These are phyloP conservation scores for Aspergillus hortae DNA, from an alignment of 2,329 filamentous ascomycete species.

Conservation along the genomic window DNA sequence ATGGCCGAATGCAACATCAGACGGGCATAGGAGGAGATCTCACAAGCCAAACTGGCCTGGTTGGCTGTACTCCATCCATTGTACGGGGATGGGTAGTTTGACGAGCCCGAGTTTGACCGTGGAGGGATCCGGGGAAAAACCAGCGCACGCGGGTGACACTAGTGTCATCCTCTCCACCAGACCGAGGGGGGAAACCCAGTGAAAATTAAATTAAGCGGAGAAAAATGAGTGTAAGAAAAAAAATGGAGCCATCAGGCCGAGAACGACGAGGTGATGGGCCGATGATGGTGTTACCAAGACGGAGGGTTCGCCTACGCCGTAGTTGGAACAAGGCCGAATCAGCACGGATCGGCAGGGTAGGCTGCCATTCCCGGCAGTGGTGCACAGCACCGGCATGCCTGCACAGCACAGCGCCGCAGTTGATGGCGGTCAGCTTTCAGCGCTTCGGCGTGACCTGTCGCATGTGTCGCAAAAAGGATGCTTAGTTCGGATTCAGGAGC, in stretches of 20 bases:
- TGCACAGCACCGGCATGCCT: neutral
- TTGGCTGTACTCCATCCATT: neutral
- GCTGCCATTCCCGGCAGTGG: constrained; percentile 11
- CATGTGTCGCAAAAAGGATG: neutral
- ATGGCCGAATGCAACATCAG: constrained; percentile 12
- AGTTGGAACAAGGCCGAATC: constrained; percentile 6
- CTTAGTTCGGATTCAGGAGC: neutral
- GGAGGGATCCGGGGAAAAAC: constrained; percentile 12
- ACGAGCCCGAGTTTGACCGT: constrained; percentile 6
- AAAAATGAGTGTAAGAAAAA: neutral
- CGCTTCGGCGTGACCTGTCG: neutral
- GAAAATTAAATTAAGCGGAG: neutral
- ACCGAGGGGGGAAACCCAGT: neutral
- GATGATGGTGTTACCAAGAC: constrained; percentile 1
- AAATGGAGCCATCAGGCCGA: neutral
- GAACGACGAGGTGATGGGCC: constrained; percentile 1
- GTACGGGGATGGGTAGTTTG: constrained; percentile 1
- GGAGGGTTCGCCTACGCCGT: neutral
- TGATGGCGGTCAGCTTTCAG: neutral
- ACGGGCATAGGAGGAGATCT: neutral
- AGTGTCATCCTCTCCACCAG: neutral
- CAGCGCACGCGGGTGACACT: constrained; percentile 5
- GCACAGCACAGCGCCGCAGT: neutral
- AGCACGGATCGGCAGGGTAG: constrained; percentile 8
- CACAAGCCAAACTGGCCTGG: neutral